phyloP scores from a whole-genome alignment of 2,329 filamentous ascomycete species.

The Cladosporium sphaerospermum region DNA sequence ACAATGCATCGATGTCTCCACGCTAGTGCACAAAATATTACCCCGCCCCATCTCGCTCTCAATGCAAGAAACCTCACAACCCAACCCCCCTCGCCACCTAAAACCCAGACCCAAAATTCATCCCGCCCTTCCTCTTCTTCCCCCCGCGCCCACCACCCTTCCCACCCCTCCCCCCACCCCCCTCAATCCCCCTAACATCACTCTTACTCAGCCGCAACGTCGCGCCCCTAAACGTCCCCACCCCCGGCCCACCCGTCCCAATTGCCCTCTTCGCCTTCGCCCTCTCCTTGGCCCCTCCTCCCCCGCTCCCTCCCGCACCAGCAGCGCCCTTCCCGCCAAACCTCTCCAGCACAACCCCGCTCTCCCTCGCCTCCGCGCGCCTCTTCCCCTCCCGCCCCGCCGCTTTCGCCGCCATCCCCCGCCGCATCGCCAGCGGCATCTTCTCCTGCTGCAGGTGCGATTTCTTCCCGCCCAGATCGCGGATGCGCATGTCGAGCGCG shows the following conservation, averaged over 20 bases:
- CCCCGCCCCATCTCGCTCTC: no score
- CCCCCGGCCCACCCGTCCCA: constrained; percentile 66
- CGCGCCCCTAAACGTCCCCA: constrained; percentile 75
- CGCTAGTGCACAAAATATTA: no score
- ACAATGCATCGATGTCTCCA: no score
- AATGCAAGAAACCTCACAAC: no score
- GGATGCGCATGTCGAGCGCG: constrained; percentile 76
- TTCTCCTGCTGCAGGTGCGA: constrained; percentile 72
- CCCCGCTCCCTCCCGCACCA: constrained; percentile 19
- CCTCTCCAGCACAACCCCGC: constrained; percentile 79
- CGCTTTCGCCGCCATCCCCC: constrained; percentile 71
- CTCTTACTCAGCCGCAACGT: constrained; percentile 70
- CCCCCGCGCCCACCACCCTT: neutral
- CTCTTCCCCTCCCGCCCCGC: constrained; percentile 61
- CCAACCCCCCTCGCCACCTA: neutral
- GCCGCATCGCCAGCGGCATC: constrained; percentile 83
- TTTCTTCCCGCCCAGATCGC: constrained; percentile 69
- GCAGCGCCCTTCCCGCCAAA: constrained; percentile 34
- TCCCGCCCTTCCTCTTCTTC: neutral
- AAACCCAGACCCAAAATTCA: constrained; percentile 8
- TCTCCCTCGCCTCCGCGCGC: constrained; percentile 75
- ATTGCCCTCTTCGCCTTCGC: constrained; percentile 41
- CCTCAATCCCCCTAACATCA: constrained; percentile 66
- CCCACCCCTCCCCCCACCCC: constrained; percentile 2
- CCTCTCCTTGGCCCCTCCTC: constrained; percentile 22